Evolutionary conservation across 768 basidiomycete genomes (phyloP), one percentile per base, ranked within the genome.

Genomic region (Kwoniella dejecticola): DNA sequence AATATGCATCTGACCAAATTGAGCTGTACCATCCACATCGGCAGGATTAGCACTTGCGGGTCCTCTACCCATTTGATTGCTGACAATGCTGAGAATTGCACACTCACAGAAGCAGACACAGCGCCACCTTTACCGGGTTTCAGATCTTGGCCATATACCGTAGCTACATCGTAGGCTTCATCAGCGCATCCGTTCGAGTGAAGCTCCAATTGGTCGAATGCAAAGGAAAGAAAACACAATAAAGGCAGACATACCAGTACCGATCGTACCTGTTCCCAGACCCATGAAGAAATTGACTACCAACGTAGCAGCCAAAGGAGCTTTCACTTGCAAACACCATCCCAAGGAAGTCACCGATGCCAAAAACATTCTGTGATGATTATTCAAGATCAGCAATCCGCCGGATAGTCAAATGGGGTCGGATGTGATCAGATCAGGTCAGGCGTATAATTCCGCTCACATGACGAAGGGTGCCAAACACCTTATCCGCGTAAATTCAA

Each of bases 111-210:
- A 26, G 78, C 76, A 10, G 78, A 77, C 3, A 77, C 70, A 2
- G 75, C 70, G 5, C 77, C 75, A 23, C 76, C 74, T 47, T 72
- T 64, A 2, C 75, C 74, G 0, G 79, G 78, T 41, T 70, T 70
- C 26, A 81, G 54, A 63, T 81, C 80, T 50, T 80, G 71, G 3
- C 69, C 71, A 40, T 73, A 76, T 2, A 76, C 63, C 7, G 71
- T 76, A 2, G 68, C 70, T 60, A 44, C 24, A 36, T 21, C 15
- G 7, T 15, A 29, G n/a, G n/a, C n/a, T n/a, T n/a, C n/a, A n/a
- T n/a, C n/a, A n/a, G n/a, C n/a, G n/a, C n/a, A n/a, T n/a, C n/a
- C n/a, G n/a, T n/a, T n/a, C n/a, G n/a, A n/a, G n/a, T n/a, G n/a
- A n/a, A n/a, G n/a, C n/a, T n/a, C n/a, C 36, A 38, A 38, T 38